phyloP scores from a whole-genome alignment of 192 early-diverging fungal species.

The Mortierella claussenii region DNA sequence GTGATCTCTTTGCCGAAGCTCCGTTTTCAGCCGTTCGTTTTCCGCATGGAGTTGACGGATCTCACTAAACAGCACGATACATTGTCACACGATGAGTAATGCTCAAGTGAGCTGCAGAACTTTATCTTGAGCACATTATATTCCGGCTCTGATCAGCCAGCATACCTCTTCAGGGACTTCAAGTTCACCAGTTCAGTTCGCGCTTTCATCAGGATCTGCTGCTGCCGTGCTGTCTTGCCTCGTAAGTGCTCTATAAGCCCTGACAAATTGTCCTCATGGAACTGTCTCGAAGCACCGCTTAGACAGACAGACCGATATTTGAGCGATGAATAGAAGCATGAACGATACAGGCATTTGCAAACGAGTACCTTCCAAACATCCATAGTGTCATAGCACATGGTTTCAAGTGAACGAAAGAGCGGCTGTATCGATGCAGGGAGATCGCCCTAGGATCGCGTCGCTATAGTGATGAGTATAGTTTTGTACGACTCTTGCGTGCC shows the following conservation, averaged over 20 bases:
- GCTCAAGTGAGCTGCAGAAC: too few species aligned
- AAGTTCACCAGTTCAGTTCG: constrained; percentile 18
- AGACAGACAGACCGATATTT: background rate
- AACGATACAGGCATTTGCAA: too few species aligned
- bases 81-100: too few species aligned
- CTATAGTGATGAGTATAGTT: too few species aligned
- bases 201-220: constrained; percentile 15
- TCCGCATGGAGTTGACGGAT: constrained; percentile 16
- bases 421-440: constrained; percentile 19
- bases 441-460: constrained; percentile 10
- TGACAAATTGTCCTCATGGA: constrained; percentile 36
- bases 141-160: background rate
- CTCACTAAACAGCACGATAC: constrained; percentile 8
- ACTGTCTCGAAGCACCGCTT: background rate
- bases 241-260: constrained; percentile 17
- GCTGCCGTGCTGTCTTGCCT: constrained; percentile 24
- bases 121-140: background rate
- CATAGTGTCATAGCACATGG: constrained; percentile 5
- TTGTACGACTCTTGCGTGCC: too few species aligned
- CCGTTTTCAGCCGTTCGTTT: constrained; percentile 22
- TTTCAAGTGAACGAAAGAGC: constrained; percentile 16
- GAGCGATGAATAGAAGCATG: background rate
- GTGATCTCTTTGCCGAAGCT: too few species aligned
- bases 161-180: constrained; percentile 29
- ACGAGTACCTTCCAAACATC: constrained; percentile 47